phyloP scores from a whole-genome alignment of 306 rosid genomes.

The Coriaria nepalensis region DNA sequence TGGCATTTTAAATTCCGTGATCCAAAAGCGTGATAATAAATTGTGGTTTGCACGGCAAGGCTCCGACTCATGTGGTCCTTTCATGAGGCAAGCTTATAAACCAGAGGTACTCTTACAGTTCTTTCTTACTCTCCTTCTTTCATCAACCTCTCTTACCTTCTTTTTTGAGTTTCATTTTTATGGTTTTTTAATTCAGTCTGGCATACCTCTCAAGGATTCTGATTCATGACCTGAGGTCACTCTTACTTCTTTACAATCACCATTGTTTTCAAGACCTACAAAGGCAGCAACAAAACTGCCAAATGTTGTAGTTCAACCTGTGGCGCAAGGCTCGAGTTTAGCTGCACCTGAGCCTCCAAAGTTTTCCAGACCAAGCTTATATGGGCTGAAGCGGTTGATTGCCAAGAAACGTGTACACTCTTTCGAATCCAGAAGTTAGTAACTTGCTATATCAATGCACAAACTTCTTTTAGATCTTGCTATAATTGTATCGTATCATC shows the following conservation, averaged over 20 bases:
- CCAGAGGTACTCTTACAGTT: conserved; percentile 28
- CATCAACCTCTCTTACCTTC: not conserved
- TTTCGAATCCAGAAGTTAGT: conserved; percentile 31
- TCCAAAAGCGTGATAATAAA: conserved; percentile 35
- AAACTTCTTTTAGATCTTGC: not conserved
- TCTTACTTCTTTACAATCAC: conserved; percentile 27
- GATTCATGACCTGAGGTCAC: conserved; percentile 22
- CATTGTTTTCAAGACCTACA: conserved; percentile 47
- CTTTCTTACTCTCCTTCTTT: not conserved
- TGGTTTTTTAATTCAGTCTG: conserved; percentile 23
- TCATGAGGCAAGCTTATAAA: conserved; percentile 45
- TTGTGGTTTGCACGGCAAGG: conserved; percentile 52
- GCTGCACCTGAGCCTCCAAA: conserved; percentile 35
- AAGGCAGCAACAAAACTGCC: conserved; percentile 10
- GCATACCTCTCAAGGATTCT: conserved; percentile 20
- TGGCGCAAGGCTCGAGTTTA: conserved; percentile 15
- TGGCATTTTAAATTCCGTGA: conserved; percentile 37
- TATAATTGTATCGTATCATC: not conserved
- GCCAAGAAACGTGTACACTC: conserved; percentile 15
- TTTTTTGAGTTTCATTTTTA: conserved; percentile 9
- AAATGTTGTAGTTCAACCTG: conserved; percentile 18
- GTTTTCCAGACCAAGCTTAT: conserved; percentile 35
- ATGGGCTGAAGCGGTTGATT: conserved; percentile 14
- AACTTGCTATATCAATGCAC: conserved; percentile 3
- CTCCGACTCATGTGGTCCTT: conserved; percentile 40